Evolutionary conservation across 2,329 filamentous ascomycete species (phyloP), one percentile per base, ranked within the genome.

Genomic region (Dactylonectria estremocensis): DNA sequence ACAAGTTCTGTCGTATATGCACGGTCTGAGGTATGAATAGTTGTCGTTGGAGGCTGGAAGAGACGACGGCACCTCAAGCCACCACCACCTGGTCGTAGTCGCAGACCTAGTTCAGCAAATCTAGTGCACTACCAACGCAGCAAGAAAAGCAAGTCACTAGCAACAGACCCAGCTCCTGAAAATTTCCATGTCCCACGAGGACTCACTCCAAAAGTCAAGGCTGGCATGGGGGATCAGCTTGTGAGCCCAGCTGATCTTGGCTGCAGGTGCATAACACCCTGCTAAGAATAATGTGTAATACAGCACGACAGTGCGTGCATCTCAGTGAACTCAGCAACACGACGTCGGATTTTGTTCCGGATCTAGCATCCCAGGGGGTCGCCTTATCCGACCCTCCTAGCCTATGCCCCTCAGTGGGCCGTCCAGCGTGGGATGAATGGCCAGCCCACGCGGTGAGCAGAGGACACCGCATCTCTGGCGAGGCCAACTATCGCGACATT

Each of bases 101-200:
- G 50, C 50, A 53, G 31, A 16, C 31, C 9, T 28, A 43, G 40
- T 22, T 45, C 20, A 45, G 35, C 35, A 43, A 56, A 40, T 40
- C 31, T 35, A 53, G 20, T 20, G 11, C 50, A 20, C 6, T 53
- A 31, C 46, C 5, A 7, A 28, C 8, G 14, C 55, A 37, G 24
- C 31, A 58, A 24, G 24, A 43, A 50, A 40, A 18, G 20, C 20
- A n/a, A 8, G 16, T 13, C 5, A 13, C 37, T 14, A 40, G 43
- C 18, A 33, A 60, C 48, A 52, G 50, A 35, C 37, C 24, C 31
- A 46, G 43, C 56, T 3, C 33, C 22, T 20, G 48, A 64, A 64
- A 67, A 59, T 67, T 67, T 59, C 58, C 64, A 63, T 54, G 59
- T 56, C 46, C 52, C 64, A 67, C 64, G 59, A 67, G 64, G 64